Percentiles rank a stretch among this genome's conserved stretches.
These are phyloP conservation scores for Pseudogymnoascus sp. DNA, from an alignment of 2,329 filamentous ascomycete species.

Conservation along the genomic window DNA sequence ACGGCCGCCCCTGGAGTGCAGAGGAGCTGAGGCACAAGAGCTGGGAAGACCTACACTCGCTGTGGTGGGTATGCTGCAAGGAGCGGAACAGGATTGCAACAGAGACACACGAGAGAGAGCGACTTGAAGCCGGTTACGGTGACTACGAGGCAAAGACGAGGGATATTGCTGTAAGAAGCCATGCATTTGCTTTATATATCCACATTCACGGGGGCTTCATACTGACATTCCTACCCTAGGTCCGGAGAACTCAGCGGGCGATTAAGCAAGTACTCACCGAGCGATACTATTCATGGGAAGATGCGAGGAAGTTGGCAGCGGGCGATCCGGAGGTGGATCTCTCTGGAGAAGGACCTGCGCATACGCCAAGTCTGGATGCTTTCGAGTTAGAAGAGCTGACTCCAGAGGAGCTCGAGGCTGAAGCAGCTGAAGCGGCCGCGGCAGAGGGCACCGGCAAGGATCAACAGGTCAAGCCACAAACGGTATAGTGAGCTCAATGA, in stretches of 20 bases:
- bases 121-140: constrained; percentile 65
- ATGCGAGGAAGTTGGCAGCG: constrained; percentile 58
- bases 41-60: constrained; percentile 83
- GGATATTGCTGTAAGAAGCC: constrained; percentile 53
- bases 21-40: constrained; percentile 82
- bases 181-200: constrained; percentile 11
- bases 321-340: constrained; percentile 57
- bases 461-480: background rate
- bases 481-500: constrained; percentile 1
- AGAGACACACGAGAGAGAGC: constrained; percentile 57
- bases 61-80: constrained; percentile 93
- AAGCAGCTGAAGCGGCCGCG: background rate
- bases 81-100: constrained; percentile 89
- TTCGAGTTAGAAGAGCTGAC: constrained; percentile 18
- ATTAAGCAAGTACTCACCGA: constrained; percentile 85
- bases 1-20: constrained; percentile 76
- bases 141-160: constrained; percentile 56
- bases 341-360: constrained; percentile 23
- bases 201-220: constrained; percentile 10
- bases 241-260: constrained; percentile 65
- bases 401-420: constrained; percentile 12
- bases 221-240: constrained; percentile 38
- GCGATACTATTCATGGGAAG: constrained; percentile 80
- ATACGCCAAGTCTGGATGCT: constrained; percentile 18
- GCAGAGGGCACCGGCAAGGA: background rate